A percentile compares a stretch with the other conserved stretches of the same genome.
phyloP scores from a whole-genome alignment of 345 rosid genomes.

The Pelargonium nanum region DNA sequence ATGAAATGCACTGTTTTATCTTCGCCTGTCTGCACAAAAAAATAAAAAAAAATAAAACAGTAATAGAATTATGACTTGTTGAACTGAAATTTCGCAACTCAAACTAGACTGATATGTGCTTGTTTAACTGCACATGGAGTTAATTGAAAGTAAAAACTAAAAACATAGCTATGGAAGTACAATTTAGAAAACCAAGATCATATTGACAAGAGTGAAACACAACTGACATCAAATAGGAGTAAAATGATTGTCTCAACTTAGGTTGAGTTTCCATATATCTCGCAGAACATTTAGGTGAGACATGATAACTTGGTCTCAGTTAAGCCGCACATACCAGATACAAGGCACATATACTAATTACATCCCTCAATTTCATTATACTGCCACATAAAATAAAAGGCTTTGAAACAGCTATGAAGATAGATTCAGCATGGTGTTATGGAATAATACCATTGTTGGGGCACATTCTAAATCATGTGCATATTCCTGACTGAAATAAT shows the following conservation, averaged over 20 bases:
- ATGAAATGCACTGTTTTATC: constrained; percentile 49
- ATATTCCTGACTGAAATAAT: constrained; percentile 29
- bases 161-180: neutral
- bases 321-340: neutral
- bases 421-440: neutral
- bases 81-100: neutral
- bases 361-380: neutral
- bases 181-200: neutral
- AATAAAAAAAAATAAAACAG: constrained; percentile 9
- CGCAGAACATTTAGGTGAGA: too few species aligned
- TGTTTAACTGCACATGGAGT: neutral
- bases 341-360: constrained; percentile 1
- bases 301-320: neutral
- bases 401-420: neutral
- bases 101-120: neutral
- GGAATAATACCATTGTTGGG: constrained; percentile 25
- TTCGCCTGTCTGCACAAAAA: constrained; percentile 33
- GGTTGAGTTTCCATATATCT: too few species aligned
- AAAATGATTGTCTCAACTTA: too few species aligned
- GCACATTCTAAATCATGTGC: constrained; percentile 22
- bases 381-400: neutral
- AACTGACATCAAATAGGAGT: too few species aligned
- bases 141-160: too few species aligned
- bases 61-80: constrained; percentile 14
- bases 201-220: neutral